Evolutionary conservation across 192 early-diverging fungal genomes (phyloP).

Genomic region (Coemansia sp.): DNA sequence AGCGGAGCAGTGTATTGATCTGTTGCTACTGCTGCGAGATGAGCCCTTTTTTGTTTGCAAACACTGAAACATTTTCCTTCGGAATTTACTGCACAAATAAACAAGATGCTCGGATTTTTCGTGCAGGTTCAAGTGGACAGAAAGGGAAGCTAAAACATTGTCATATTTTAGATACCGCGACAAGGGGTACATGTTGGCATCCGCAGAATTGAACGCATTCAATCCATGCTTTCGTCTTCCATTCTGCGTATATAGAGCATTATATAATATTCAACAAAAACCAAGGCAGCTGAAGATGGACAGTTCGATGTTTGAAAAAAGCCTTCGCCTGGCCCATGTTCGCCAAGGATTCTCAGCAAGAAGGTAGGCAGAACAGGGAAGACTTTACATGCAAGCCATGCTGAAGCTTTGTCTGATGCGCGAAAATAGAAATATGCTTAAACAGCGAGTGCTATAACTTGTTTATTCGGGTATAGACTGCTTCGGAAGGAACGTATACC

Average conservation of each 20-base stretch:
- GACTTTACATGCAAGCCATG: neutral
- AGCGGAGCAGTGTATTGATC: neutral
- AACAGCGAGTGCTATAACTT: neutral
- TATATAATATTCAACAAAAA: neutral
- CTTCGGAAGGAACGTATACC: conserved; percentile 13
- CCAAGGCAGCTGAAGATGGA: neutral
- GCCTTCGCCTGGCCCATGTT: neutral
- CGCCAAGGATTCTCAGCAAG: neutral
- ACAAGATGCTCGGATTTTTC: neutral
- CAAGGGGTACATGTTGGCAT: neutral
- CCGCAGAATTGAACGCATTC: neutral
- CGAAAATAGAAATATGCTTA: neutral
- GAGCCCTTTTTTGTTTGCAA: neutral
- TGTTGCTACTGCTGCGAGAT: neutral
- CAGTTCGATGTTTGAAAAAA: neutral
- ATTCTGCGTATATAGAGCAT: neutral
- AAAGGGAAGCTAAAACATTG: neutral
- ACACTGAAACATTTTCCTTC: neutral
- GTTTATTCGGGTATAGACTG: neutral
- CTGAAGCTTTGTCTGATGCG: neutral
- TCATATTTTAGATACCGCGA: neutral
- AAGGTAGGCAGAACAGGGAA: neutral
- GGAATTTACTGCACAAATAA: neutral
- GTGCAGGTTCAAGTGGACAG: neutral
- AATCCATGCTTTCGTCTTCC: neutral